Evolutionary conservation across 768 basidiomycete species (phyloP).

Genomic region (Lyophyllum decastes): DNA sequence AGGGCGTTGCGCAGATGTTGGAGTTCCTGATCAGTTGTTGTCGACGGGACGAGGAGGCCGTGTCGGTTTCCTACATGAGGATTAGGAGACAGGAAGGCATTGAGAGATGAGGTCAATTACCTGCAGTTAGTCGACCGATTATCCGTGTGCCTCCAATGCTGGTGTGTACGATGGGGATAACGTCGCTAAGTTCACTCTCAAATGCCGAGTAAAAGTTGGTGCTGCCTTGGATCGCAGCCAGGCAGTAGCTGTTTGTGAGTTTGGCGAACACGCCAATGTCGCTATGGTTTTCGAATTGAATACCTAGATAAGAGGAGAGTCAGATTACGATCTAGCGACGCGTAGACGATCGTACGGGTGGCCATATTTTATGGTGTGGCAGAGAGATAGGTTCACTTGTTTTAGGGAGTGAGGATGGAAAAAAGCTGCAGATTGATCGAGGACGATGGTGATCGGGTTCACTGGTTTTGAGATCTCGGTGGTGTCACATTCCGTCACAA

Average conservation of each 20-base stretch:
- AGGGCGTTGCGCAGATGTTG: constrained; percentile 96
- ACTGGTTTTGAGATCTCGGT: constrained; percentile 3
- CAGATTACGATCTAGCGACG: constrained; percentile 11
- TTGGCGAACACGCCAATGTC: constrained; percentile 98
- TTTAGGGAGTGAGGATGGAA: constrained; percentile 3
- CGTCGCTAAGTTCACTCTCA: constrained; percentile 90
- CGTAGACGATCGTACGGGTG: constrained; percentile 39
- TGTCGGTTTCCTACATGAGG: constrained; percentile 82
- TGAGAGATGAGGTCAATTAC: constrained; percentile 37
- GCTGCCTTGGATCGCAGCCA: constrained; percentile 90
- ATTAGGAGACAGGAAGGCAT: background rate
- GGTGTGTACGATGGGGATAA: constrained; percentile 95
- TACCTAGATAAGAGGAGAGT: constrained; percentile 49
- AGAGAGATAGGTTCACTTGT: constrained; percentile 1
- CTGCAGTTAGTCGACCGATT: constrained; percentile 89
- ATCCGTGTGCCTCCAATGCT: constrained; percentile 94
- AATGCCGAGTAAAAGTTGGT: constrained; percentile 98
- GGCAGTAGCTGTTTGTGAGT: constrained; percentile 97
- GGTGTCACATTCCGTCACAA: constrained; percentile 25
- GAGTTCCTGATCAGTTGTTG: constrained; percentile 96
- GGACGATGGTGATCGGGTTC: background rate
- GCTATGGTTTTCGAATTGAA: constrained; percentile 92
- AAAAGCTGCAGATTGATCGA: constrained; percentile 9
- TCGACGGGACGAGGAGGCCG: constrained; percentile 92
- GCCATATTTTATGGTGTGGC: constrained; percentile 36